Evolutionary conservation across 2,329 filamentous ascomycete species (phyloP), one percentile per base, ranked within the genome.

Genomic region (Coniochaeta pulveracea): DNA sequence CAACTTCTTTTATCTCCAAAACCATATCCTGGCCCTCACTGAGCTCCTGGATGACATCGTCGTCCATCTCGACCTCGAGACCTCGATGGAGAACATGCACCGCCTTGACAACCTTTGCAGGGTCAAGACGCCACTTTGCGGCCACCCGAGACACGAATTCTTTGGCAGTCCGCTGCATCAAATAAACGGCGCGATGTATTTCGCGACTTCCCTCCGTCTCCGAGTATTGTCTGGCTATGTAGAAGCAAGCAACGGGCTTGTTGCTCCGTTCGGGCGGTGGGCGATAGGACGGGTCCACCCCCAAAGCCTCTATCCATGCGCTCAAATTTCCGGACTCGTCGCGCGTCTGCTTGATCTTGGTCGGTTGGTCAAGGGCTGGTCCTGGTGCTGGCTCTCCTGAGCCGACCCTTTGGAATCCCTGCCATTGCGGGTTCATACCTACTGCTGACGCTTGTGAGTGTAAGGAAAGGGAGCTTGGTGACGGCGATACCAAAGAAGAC

Each of bases 11-110:
- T 26, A 83, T 64, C 44, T 91, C 79, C 37, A 83, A 68, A 37
- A 79, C 72, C 80, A 96, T 91, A 49, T 94, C 89, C 55, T 96
- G 85, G 19, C 86, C 88, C 58, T 98, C 91, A 2, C 76, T 72
- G 34, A 96, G 64, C 53, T 89, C 81, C 27, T 72, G 72, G 19
- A 96, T 74, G 30, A 93, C 79, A 41, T 95, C 86, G 48, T 96
- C 86, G 48, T 96, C 91, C 46, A 96, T 71, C 49, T 93, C 75
- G 35, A 96, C 76, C 47, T 86, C 76, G 2, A 95, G 59, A 0
- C 85, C 85, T 42, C 77, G 76, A 10, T 76, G 66, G 26, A 84
- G 79, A 34, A 86, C 64, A 37, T 76, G 83, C 4, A 93, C 64
- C 2, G 79, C 78, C 22, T 81, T 77, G 1, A 76, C 61, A 6